Percentiles rank a stretch among this genome's conserved stretches.
Conservation (phyloP, 208 protist genomes). For the Wallacemonas rigidus region DNA sequence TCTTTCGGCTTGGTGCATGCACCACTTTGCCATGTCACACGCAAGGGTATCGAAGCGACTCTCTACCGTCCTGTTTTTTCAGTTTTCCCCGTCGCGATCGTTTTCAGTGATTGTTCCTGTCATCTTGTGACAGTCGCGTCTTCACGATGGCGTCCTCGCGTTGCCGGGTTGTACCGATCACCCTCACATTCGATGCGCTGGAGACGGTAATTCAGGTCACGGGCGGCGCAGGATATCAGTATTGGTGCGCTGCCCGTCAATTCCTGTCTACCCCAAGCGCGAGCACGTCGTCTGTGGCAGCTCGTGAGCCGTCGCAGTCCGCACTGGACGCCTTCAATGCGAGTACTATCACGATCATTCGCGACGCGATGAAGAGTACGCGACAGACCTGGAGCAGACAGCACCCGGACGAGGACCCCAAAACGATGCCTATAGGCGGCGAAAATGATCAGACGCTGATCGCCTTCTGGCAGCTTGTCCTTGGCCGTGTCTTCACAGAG, state of each 20-base stretch:
- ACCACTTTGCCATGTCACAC: no score
- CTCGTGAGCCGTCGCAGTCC: background rate
- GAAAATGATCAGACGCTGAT: constrained; percentile 21
- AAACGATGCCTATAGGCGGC: constrained; percentile 70
- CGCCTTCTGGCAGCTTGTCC: constrained; percentile 53
- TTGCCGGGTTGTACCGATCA: constrained; percentile 24
- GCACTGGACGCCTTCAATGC: constrained; percentile 8
- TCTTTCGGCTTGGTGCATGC: no score
- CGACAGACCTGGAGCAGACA: constrained; percentile 22
- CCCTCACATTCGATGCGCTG: constrained; percentile 73
- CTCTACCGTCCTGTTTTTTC: background rate
- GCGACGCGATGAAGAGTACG: constrained; percentile 21
- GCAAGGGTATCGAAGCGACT: no score
- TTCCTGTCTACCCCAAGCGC: constrained; percentile 37
- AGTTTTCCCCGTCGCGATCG: background rate
- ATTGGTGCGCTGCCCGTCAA: constrained; percentile 35
- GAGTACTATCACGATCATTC: constrained; percentile 1
- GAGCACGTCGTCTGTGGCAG: constrained; percentile 15
- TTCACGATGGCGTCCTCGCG: background rate
- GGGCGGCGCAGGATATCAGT: constrained; percentile 62
- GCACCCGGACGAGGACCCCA: constrained; percentile 24
- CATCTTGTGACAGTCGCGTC: no score
- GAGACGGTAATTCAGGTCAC: constrained; percentile 57
- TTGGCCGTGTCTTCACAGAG: constrained; percentile 27
- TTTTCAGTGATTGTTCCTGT: no score